Conservation (phyloP, 306 rosid species). For the Lathyrus oleraceus region DNA sequence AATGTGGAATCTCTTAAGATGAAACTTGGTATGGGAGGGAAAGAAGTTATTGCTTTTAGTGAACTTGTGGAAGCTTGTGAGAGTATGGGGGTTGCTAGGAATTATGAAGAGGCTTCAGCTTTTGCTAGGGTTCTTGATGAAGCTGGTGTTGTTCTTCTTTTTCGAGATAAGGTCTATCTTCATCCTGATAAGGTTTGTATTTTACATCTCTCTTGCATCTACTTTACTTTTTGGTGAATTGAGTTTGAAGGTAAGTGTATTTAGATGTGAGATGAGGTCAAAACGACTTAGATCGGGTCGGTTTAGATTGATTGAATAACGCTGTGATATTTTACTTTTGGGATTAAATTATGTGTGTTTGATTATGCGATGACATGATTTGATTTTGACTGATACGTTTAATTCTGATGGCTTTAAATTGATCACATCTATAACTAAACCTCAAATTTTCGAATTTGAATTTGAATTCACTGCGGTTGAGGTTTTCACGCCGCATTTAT, state of each 20-base stretch:
- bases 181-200: constrained; percentile 81
- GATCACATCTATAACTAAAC: too few relatives aligned
- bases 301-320: background rate
- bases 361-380: background rate
- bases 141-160: constrained; percentile 85
- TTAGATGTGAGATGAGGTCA: background rate
- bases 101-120: constrained; percentile 63
- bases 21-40: constrained; percentile 62
- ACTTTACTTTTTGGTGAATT: background rate
- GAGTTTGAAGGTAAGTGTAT: constrained; percentile 4
- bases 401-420: too few relatives aligned
- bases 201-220: background rate
- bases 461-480: too few relatives aligned
- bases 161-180: constrained; percentile 86
- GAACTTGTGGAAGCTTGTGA: constrained; percentile 74
- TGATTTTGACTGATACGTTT: too few relatives aligned
- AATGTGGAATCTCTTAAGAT: constrained; percentile 77
- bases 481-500: too few relatives aligned
- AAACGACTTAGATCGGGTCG: background rate
- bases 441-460: too few relatives aligned
- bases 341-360: background rate
- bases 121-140: constrained; percentile 82
- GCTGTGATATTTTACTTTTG: background rate
- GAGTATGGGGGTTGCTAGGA: constrained; percentile 80
- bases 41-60: constrained; percentile 60